Evolutionary conservation across 2,329 filamentous ascomycete species (phyloP).

Genomic region (Cercospora citrullina): DNA sequence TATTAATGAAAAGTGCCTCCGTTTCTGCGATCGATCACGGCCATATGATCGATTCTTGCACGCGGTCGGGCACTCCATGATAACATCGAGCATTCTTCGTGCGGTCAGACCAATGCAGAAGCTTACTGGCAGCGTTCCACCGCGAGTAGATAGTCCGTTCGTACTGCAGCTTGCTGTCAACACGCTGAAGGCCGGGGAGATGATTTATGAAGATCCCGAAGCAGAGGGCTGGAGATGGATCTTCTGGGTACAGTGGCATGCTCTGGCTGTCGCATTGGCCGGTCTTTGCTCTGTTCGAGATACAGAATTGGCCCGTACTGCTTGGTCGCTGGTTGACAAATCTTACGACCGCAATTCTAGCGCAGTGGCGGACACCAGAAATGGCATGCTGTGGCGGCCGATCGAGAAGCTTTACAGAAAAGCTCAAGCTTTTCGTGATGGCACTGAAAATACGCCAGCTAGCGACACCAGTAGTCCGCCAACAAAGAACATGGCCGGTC

Average conservation of each 20-base stretch:
- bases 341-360: conserved; percentile 48
- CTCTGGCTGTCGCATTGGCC: conserved; percentile 54
- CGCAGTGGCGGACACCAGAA: conserved; percentile 53
- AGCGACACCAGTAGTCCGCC: not conserved
- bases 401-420: conserved; percentile 56
- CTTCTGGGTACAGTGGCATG: conserved; percentile 58
- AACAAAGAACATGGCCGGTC: not conserved
- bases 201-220: conserved; percentile 39
- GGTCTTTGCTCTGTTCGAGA: conserved; percentile 53
- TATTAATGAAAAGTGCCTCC: conserved; percentile 32
- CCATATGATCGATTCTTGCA: conserved; percentile 29
- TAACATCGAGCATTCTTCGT: conserved; percentile 31
- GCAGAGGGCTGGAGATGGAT: conserved; percentile 51
- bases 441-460: not conserved
- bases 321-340: conserved; percentile 53
- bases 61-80: conserved; percentile 27
- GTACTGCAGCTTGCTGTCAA: conserved; percentile 45
- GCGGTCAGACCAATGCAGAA: conserved; percentile 36
- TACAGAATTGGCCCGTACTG: conserved; percentile 50
- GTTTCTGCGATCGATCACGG: conserved; percentile 29
- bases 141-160: conserved; percentile 36
- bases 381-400: conserved; percentile 56
- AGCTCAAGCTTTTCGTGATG: conserved; percentile 41
- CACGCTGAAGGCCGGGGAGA: conserved; percentile 48
- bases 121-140: conserved; percentile 30